Evolutionary conservation across 2,329 filamentous ascomycete genomes (phyloP), one percentile per base, ranked within the genome.

Genomic region (Fusarium guadeloupense): DNA sequence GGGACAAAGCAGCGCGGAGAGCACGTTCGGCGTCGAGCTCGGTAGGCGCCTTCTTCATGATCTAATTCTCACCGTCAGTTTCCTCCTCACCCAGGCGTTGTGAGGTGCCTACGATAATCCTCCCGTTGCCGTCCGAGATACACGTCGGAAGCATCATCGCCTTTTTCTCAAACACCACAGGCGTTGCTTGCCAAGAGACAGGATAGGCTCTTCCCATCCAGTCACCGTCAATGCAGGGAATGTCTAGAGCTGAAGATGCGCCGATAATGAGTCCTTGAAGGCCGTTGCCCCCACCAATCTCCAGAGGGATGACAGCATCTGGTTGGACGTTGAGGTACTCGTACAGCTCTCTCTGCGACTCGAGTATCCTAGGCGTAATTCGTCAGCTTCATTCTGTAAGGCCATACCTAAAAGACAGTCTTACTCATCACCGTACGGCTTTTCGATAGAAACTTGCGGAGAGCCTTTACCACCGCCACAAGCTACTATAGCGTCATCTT

Each of bases 371-470:
- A 8, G 5, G 20, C 10, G 12, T 20, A 5, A 20, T 35, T 9
- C 9, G 16, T 35, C 6, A 35, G 33, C 23, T 9, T 25, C 9
- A 9, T 9, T 25, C 23, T 25, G 23, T 25, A 25, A 25, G 44
- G n/a, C n/a, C n/a, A n/a, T n/a, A n/a, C n/a, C n/a, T n/a, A 17
- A 12, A 16, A n/a, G 13, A 9, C 12, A 20, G n/a, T 42, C 53
- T 14, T 23, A 73, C 26, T 14, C 39, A 34, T 49, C 53, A 9
- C 53, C 47, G n/a, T 52, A 77, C 2, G 85, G 77, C 62, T 83
- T 82, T 72, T 87, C 84, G 55, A 84, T 81, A 2, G 77, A 78
- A 0, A 86, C 83, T 12, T 81, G 82, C 1, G 84, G 84, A 7
- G 81, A 83, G n/a, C 84, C 84, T 68, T 81, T 81, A 52, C 80